Base-by-base conservation (phyloP, 371 early-diverging fungal species). In the Mucor circinelloides region DNA sequence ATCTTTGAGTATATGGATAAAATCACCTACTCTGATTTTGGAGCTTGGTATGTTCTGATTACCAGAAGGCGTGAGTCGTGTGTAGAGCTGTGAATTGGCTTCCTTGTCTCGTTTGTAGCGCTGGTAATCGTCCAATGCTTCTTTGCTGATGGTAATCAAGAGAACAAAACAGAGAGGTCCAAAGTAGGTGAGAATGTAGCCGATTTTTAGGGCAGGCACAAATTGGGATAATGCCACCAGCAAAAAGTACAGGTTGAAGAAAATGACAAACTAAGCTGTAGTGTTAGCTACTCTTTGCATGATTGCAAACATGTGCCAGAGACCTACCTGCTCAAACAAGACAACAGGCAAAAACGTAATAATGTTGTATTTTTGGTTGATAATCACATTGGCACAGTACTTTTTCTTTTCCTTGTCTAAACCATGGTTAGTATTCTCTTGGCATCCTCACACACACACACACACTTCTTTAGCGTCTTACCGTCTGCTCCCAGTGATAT, bases 241-340 rank as follows among this genome's bases (percentile, higher is more conserved):
- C 56, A 99, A 80, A 73, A 99, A 99, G 74, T 97, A 99, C 58
- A 99, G 72, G 76, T 99, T 99, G 81, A 98, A 96, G 68, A 99
- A 99, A 69, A 94, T 92, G 70, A 94, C 93, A 85, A 99, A 98
- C 94, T 94, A 69, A 15, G 25, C 0, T 30, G 17, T 12, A 40
- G 15, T 19, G 25, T 25, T 23, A 31, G 3, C 30, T 19, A 21
- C 38, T 17, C 42, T 40, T 40, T 40, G 42, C 6, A 54, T 2
- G 23, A n/a, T 10, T 12, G 10, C 13, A 56, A 50, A 21, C 17
- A 13, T 21, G 1, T 21, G n/a, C n/a, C n/a, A n/a, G n/a, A n/a
- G n/a, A 21, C 60, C 66, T 81, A 92, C 93, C 85, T 99, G 99
- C 73, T 98, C 95, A 74, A 90, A 94, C 23, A 99, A 85, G 3